Evolutionary conservation across 2,329 filamentous ascomycete genomes (phyloP), one percentile per base, ranked within the genome.

Genomic region (Aspergillus awamori): DNA sequence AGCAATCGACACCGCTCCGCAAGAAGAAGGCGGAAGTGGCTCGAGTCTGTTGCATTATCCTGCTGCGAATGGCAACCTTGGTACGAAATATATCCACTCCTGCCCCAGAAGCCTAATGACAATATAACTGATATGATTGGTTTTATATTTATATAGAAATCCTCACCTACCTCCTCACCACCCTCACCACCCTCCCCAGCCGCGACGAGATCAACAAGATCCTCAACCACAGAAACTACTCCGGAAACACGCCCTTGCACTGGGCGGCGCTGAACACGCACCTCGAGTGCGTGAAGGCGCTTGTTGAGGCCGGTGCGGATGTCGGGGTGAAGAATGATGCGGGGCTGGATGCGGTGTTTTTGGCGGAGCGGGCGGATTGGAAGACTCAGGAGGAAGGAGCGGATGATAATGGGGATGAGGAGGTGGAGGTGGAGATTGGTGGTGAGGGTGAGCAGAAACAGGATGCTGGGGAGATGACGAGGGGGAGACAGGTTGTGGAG

Each of bases 221-320:
- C 3, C 57, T 82, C 53, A 78, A 82, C 73, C 76, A 80, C 75
- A 82, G 85, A 63, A 99, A 99, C 72, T 82, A 87, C 63, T 89
- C 90, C 49, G 93, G 93, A 48, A 98, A 97, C 80, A 97, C 94
- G 0, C 86, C 92, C 0, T 82, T 99, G 60, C 95, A 99, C 79
- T 98, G 93, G 93, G 94, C 94, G 0, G 91, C 92, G 0, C 81
- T 97, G 58, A 95, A 96, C 58, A 93, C 93, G 1, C 93, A 97
- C 71, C 80, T 98, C 3, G 86, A 89, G 5, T 86, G 88, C 3
- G 92, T 97, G 6, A 91, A 93, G 80, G 79, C 87, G 0, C 83
- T 99, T 11, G 82, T 97, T 2, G 87, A 88, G 48, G 82, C 87
- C 2, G 93, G 92, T 2, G 93, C 93, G 1, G 89, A 92, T 61